A percentile compares a stretch with the other conserved stretches of the same genome.
Evolutionary conservation across 345 rosid genomes (phyloP).

Genomic region (Eucalyptus decipiens): DNA sequence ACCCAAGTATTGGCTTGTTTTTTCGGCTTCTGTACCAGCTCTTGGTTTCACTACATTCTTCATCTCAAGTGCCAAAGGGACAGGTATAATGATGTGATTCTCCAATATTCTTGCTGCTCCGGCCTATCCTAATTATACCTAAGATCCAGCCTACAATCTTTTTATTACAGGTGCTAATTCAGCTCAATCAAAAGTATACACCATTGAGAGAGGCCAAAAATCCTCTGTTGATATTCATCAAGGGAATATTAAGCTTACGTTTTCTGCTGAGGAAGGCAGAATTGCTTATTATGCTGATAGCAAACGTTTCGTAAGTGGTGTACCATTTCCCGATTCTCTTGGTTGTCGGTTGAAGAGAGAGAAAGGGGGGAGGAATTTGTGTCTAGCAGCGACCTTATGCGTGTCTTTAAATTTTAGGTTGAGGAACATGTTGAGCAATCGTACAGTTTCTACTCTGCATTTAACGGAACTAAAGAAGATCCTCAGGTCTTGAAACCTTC

Average conservation of each 20-base stretch:
- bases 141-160: not conserved
- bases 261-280: slow-evolving; percentile 37
- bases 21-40: slow-evolving; percentile 71
- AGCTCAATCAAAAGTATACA: slow-evolving; percentile 38
- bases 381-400: not conserved
- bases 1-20: slow-evolving; percentile 86
- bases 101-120: not conserved
- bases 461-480: slow-evolving; percentile 53
- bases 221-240: slow-evolving; percentile 54
- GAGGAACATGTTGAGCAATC: slow-evolving; percentile 56
- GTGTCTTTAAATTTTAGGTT: slow-evolving; percentile 30
- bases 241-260: slow-evolving; percentile 57
- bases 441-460: slow-evolving; percentile 57
- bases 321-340: not conserved
- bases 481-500: slow-evolving; percentile 53
- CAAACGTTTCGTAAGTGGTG: slow-evolving; percentile 44
- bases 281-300: slow-evolving; percentile 34
- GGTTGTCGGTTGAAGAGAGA: not conserved
- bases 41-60: slow-evolving; percentile 85
- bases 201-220: slow-evolving; percentile 17
- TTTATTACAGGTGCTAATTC: slow-evolving; percentile 39
- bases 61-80: slow-evolving; percentile 40
- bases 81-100: slow-evolving; percentile 32
- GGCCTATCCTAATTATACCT: not conserved
- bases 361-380: not conserved